phyloP scores from a whole-genome alignment of 2,329 filamentous ascomycete species.

The Colletotrichum lindemuthianum region DNA sequence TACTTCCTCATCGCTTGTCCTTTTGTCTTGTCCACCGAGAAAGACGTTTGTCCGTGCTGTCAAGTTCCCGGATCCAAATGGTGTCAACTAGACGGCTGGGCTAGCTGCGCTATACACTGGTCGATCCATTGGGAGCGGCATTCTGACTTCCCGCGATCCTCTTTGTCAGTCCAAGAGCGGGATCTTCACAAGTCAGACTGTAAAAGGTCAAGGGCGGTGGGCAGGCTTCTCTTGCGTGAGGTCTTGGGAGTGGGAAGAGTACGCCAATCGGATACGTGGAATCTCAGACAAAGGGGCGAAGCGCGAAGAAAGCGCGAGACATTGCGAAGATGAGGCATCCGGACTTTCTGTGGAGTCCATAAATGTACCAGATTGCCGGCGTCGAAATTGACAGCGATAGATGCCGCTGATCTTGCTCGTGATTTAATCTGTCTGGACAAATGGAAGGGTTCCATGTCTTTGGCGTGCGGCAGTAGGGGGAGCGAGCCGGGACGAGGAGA shows the following conservation, averaged over 20 bases:
- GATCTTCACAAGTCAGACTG: constrained; percentile 19
- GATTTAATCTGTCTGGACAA: neutral
- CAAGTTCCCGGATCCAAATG: neutral
- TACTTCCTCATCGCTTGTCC: neutral
- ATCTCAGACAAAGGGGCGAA: constrained; percentile 9
- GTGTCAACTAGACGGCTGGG: constrained; percentile 10
- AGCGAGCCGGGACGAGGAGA: neutral
- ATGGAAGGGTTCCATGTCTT: neutral
- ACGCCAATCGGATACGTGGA: too few species aligned
- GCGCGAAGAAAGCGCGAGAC: neutral
- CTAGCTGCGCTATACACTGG: neutral
- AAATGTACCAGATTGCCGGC: constrained; percentile 2
- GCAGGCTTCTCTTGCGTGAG: neutral
- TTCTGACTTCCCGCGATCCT: constrained; percentile 1
- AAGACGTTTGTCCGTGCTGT: constrained; percentile 7
- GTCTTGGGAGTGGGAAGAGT: neutral
- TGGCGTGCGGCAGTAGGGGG: neutral
- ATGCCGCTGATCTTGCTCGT: constrained; percentile 3
- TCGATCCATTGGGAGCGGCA: constrained; percentile 1
- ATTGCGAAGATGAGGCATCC: neutral
- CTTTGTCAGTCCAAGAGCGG: neutral
- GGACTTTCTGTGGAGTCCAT: neutral
- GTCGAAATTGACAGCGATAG: constrained; percentile 14
- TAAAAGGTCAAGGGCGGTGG: neutral
- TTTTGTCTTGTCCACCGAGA: constrained; percentile 9